phyloP scores from a whole-genome alignment of 441 rosid species.

The Syzygium syzygioides region DNA sequence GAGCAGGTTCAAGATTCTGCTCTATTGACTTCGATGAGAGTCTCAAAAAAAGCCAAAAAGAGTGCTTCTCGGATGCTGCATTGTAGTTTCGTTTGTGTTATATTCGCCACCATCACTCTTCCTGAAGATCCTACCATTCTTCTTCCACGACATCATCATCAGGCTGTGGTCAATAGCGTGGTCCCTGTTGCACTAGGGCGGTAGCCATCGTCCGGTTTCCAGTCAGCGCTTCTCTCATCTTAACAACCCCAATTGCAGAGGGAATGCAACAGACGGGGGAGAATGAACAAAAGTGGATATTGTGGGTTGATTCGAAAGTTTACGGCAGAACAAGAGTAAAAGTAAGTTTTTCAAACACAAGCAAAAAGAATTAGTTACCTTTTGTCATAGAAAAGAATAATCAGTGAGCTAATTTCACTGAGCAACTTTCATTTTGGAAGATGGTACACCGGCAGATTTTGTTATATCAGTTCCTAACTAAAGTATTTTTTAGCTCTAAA shows the following conservation, averaged over 20 bases:
- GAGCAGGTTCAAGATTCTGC: neutral
- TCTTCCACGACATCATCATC: neutral
- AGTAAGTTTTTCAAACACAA: too few species aligned
- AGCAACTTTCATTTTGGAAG: too few species aligned
- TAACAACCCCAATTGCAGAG: neutral
- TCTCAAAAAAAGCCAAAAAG: neutral
- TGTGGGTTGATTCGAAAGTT: too few species aligned
- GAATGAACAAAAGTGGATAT: too few species aligned
- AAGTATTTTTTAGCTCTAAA: too few species aligned
- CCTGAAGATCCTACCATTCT: neutral
- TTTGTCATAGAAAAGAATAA: too few species aligned
- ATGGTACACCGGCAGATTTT: too few species aligned
- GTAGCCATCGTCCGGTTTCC: neutral
- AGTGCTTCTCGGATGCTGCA: neutral
- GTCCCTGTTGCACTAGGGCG: neutral
- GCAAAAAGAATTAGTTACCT: too few species aligned
- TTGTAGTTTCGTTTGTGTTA: neutral
- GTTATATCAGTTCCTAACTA: too few species aligned
- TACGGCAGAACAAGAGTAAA: too few species aligned
- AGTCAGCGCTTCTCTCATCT: neutral
- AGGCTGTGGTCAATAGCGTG: neutral
- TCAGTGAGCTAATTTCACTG: too few species aligned
- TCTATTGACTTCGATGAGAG: neutral
- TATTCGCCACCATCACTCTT: neutral
- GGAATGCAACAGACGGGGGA: neutral